Conservation (phyloP, 805 yeast species). For the Hanseniaspora taiwanica region DNA sequence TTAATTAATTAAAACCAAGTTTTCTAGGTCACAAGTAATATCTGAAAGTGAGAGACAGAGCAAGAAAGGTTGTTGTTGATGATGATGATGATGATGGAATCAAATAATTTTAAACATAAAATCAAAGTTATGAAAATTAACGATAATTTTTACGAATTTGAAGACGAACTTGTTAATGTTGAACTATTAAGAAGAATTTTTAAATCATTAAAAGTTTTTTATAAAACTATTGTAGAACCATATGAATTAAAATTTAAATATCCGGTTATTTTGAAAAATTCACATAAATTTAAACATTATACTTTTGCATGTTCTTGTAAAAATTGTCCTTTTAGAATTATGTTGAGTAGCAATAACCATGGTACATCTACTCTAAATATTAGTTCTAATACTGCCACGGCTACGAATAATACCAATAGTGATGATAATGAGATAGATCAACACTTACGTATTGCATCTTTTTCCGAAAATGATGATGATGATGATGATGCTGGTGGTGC, state of each 20-base stretch:
- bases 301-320: constrained; percentile 25
- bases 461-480: no score
- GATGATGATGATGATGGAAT: not conserved
- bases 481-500: no score
- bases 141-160: not conserved
- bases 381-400: no score
- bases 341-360: constrained; percentile 13
- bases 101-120: not conserved
- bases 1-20: no score
- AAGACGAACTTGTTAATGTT: not conserved
- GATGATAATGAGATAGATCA: not conserved
- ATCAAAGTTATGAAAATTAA: not conserved
- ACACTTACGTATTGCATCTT: no score
- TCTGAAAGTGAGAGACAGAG: no score
- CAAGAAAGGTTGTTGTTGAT: not conserved
- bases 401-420: not conserved
- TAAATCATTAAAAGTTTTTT: constrained; percentile 20
- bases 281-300: constrained; percentile 24
- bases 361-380: not conserved
- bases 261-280: constrained; percentile 24
- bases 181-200: constrained; percentile 11
- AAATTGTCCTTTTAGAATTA: constrained; percentile 21
- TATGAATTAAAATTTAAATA: constrained; percentile 25
- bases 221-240: constrained; percentile 20
- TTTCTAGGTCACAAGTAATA: no score